phyloP scores from a whole-genome alignment of 2,329 filamentous ascomycete genomes.

The Sporothrix luriei region DNA sequence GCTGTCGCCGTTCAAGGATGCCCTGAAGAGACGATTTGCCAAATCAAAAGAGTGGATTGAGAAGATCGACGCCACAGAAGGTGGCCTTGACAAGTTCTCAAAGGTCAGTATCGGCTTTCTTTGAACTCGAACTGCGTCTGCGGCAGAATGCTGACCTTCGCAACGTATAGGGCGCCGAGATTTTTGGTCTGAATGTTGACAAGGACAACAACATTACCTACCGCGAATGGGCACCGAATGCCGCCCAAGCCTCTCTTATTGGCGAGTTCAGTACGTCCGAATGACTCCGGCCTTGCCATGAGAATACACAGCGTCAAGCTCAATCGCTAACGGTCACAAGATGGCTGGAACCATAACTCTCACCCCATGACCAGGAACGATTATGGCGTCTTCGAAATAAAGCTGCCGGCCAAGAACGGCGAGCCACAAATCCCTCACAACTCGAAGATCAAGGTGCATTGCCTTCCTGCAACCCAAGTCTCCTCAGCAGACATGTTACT shows the following conservation, averaged over 20 bases:
- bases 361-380: slow-evolving; percentile 85
- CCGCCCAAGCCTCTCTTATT: slow-evolving; percentile 78
- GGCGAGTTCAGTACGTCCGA: slow-evolving; percentile 82
- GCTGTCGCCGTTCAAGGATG: slow-evolving; percentile 80
- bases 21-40: slow-evolving; percentile 73
- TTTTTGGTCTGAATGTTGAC: slow-evolving; percentile 81
- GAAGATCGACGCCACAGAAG: slow-evolving; percentile 78
- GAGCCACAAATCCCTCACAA: slow-evolving; percentile 83
- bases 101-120: slow-evolving; percentile 55
- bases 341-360: slow-evolving; percentile 81
- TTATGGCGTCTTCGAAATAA: slow-evolving; percentile 86
- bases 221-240: slow-evolving; percentile 95
- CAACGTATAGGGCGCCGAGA: slow-evolving; percentile 71
- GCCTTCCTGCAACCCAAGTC: background rate
- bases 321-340: slow-evolving; percentile 47
- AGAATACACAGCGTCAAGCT: background rate
- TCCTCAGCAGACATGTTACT: background rate
- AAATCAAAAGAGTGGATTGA: slow-evolving; percentile 87
- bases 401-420: slow-evolving; percentile 70
- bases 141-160: background rate
- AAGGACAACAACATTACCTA: slow-evolving; percentile 84
- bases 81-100: slow-evolving; percentile 89
- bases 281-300: too few relatives aligned
- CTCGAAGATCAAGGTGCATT: slow-evolving; percentile 85
- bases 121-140: background rate